Base-by-base conservation (phyloP, 257 asterid genomes). In the Verbascum thapsus region DNA sequence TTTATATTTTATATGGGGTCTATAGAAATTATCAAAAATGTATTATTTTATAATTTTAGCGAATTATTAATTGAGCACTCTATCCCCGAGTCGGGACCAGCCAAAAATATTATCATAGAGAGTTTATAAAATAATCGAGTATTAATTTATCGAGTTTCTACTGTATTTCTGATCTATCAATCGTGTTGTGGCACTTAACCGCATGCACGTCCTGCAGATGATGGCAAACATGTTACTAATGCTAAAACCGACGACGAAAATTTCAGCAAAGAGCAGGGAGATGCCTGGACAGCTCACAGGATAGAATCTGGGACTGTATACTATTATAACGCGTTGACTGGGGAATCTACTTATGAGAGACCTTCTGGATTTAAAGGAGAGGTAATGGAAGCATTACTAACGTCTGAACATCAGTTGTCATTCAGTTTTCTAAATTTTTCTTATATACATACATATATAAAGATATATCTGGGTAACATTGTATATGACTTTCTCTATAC, bases 221-320 rank as follows among this genome's bases (percentile, higher is more conserved):
- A 73, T 45, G 53, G 30, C 66, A 75, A 74, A 57, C 63, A 61
- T 74, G 76, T 52, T 60, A 64, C 68, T 69, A 66, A 58, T 62
- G 75, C 63, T 74, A 84, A 73, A 53, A 45, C 63, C 67, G 80
- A 72, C 56, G 74, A 78, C 67, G 94, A 61, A 58, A 66, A 79
- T 68, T 57, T 84, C 42, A 43, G 49, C 64, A 74, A 67, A 44
- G 87, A 88, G 64, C 82, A 68, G 40, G 52, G 62, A 57, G 88
- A 85, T 64, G 80, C 87, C 72, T 92, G 99, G 97, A 87, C 97
- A 20, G 89, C 96, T 5, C 99, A 92, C 80, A 79, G 90, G 88
- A 73, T 95, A 16, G 96, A 85, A 77, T 68, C 88, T 58, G 99
- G 97, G 77, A 74, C 76, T 56, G 70, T 83, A 17, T 92, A 92